Evolutionary conservation across 257 asterid species (phyloP), one percentile per base, ranked within the genome.

Genomic region (Ligustrum vulgare): DNA sequence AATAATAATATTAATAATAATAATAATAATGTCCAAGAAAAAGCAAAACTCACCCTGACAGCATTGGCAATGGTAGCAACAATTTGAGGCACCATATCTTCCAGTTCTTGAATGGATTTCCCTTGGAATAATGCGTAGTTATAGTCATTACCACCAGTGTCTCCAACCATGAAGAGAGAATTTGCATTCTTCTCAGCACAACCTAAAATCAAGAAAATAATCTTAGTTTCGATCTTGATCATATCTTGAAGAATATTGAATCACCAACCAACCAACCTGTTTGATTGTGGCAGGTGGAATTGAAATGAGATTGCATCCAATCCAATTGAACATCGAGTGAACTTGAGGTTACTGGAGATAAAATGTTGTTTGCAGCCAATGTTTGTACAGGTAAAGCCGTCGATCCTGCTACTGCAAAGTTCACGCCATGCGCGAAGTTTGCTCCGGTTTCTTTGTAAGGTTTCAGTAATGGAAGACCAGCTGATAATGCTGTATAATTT

Each of bases 381-480:
- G 68, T 34, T 15, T 51, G 49, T 12, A 77, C 11, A 1, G 77
- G 66, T 20, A 73, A 66, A 2, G 86, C 82, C 12, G 82, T 80
- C 32, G 82, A 74, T 8, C 87, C 84, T 5, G 82, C 84, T 2
- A 74, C 80, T 0, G 84, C 87, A 65, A 79, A 82, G 4, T 78
- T 78, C 23, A 20, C 77, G 45, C 81, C 81, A 13, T 72, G 49
- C 0, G 23, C 2, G 20, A 78, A 78, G 73, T 72, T 39, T 16
- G 69, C 73, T 18, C 37, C 33, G 4, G 32, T 16, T 20, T 72
- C 56, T 67, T 23, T 65, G 56, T 45, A 45, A 45, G 56, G 56
- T 45, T 45, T 15, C 4, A 45, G 20, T 15, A 45, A 45, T 15
- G 56, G 8, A 9, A 83, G 76, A 12, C 41, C 68, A 2, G 71